phyloP scores from a whole-genome alignment of 2,329 filamentous ascomycete genomes.

The Proliferodiscus dingleyae region DNA sequence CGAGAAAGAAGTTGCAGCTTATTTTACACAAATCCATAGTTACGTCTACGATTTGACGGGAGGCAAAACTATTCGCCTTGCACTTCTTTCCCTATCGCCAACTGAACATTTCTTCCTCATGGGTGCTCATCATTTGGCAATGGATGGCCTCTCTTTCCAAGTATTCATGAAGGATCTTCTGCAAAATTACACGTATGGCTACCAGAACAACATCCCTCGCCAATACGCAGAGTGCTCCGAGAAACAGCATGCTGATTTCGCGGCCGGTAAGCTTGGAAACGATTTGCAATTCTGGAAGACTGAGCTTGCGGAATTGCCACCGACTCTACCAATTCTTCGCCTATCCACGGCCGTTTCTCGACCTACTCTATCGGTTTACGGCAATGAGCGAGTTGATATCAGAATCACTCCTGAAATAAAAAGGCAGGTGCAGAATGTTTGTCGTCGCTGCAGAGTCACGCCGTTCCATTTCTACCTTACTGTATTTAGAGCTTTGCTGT shows the following conservation, averaged over 20 bases:
- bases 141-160: not conserved
- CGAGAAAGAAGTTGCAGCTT: not conserved
- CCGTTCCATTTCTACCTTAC: constrained; percentile 44
- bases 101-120: not conserved
- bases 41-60: not conserved
- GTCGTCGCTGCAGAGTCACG: constrained; percentile 18
- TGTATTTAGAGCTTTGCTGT: constrained; percentile 34
- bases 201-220: not conserved
- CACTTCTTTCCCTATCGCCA: not conserved
- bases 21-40: not conserved
- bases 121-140: not conserved
- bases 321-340: not conserved
- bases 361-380: not conserved
- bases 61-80: not conserved
- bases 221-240: constrained; percentile 1
- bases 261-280: not conserved
- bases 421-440: not conserved
- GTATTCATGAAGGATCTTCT: not conserved
- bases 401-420: not conserved
- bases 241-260: not conserved
- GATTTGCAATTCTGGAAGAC: not conserved
- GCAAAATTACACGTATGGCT: not conserved
- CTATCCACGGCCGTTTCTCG: not conserved
- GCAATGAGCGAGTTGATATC: not conserved
- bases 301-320: not conserved